phyloP scores from a whole-genome alignment of 2,329 filamentous ascomycete species.

The Botrytis hyacinthi region DNA sequence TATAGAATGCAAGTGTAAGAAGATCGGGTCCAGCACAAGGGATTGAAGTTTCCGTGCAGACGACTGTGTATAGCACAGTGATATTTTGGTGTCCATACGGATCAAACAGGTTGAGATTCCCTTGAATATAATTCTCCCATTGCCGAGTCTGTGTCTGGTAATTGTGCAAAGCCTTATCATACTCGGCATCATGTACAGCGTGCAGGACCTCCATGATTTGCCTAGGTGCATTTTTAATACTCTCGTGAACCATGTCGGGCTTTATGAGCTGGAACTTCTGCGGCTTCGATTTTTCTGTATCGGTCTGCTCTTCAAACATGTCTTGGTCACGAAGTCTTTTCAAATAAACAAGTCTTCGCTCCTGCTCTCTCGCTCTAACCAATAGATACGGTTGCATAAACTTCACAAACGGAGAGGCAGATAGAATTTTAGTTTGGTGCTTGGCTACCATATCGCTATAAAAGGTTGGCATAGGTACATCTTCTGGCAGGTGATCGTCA shows the following conservation, averaged over 20 bases:
- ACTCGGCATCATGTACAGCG: constrained; percentile 93
- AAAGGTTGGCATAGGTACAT: constrained; percentile 82
- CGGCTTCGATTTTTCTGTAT: constrained; percentile 60
- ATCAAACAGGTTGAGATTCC: constrained; percentile 86
- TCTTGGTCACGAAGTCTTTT: constrained; percentile 80
- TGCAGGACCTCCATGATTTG: constrained; percentile 92
- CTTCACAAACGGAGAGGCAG: constrained; percentile 92
- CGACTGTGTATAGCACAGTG: constrained; percentile 87
- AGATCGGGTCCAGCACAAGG: constrained; percentile 89
- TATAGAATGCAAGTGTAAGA: constrained; percentile 90
- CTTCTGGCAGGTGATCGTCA: constrained; percentile 65
- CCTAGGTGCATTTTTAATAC: constrained; percentile 73
- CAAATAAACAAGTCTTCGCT: constrained; percentile 77
- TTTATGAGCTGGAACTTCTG: constrained; percentile 87
- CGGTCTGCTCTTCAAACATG: constrained; percentile 52
- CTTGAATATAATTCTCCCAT: constrained; percentile 93
- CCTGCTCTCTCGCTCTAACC: constrained; percentile 88
- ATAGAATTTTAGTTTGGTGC: constrained; percentile 88
- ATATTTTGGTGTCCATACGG: constrained; percentile 96
- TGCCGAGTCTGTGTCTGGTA: constrained; percentile 93
- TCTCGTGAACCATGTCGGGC: constrained; percentile 90
- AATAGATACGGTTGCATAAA: constrained; percentile 92
- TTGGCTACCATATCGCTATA: constrained; percentile 95
- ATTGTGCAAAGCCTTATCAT: constrained; percentile 89
- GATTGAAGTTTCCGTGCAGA: constrained; percentile 90